Base-by-base conservation (phyloP, 495 filamentous ascomycete genomes). In the Letharia columbiana region DNA sequence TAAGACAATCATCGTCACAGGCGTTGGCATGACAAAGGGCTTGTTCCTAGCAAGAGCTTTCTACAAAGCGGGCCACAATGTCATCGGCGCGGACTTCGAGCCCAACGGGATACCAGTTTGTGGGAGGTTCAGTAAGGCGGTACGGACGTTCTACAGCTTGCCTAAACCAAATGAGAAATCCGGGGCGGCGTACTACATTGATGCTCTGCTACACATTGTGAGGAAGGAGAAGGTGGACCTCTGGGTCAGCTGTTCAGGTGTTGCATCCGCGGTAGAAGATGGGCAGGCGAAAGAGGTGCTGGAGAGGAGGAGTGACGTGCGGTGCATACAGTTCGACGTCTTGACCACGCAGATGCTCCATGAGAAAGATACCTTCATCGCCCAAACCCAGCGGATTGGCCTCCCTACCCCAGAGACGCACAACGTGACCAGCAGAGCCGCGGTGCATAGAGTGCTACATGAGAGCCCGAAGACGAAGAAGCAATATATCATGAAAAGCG, bases 241-340 rank as follows among this genome's bases (percentile, higher is more conserved):
- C 1, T 93, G 89, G 89, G 82, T 92, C 18, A 84, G 82, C 52
- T 90, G 87, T 69, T 89, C 87, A 0, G 83, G 82, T 12, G 82
- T 84, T 11, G 78, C 80, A 20, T 80, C 78, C 3, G 82, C 82
- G 8, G 68, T 86, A 11, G 83, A 88, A 69, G 88, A 91, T 73
- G 88, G 82, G 0, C 71, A 80, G 31, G 87, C 87, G 4, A 86
- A 86, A 68, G 80, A 87, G 59, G 75, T 77, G 2, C 77, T 91
- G 31, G 86, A 89, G 69, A 73, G 73, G 17, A 73, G 79, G 31
- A 87, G 85, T 1, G 60, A 65, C 7, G 91, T 88, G 71, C 83
- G 75, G 67, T 84, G 82, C 35, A 80, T 93, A 13, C 82, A 89
- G 60, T 79, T 83, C 59, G 76, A 81, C 52, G 69, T 76, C 4